Base-by-base conservation (phyloP, 1,284 basidiomycete species). In the Peniophora sp. region DNA sequence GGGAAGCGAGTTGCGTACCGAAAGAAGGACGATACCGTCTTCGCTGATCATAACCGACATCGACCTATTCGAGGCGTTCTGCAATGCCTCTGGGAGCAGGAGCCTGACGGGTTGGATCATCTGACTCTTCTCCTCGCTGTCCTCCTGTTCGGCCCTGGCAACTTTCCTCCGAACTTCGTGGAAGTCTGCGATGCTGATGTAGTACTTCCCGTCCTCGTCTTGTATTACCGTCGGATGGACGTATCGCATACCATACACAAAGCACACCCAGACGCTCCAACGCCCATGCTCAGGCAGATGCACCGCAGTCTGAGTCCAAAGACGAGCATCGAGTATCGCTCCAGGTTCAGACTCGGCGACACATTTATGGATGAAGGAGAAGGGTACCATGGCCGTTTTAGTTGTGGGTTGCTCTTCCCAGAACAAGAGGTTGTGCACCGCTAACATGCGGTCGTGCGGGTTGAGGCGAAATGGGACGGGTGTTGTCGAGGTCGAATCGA, bases 241-340 rank as follows among this genome's bases (percentile, higher is more conserved):
- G 51, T 53, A 49, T 2, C 56, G 52, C 42, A 70, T 71, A 14
- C 81, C 81, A 58, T 71, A 74, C 23, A 81, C 73, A 57, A 77
- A 80, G 64, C 82, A 85, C 6, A 79, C 76, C 78, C 78, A 85
- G 17, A 68, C 61, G 15, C 62, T 51, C 34, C 73, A 73, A 43
- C 68, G 68, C 24, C 57, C 57, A 11, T 59, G 58, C 24, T 56
- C 10, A 54, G 54, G 27, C 76, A 56, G 54, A 78, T 58, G 20
- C 77, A 74, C 15, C 72, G 71, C 3, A 71, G 71, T 12, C 12
- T 12, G 27, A 32, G 6, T 32, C 27, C 27, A 32, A 12, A 6
- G 27, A 12, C 12, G 5, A 5, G 12, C 27, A 32, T 32, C 12
- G 27, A 32, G 27, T 5, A 32, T 32, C 27, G 5, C 27, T 32